Conservation (phyloP, 1,284 basidiomycete species). For the Cutaneotrichosporon cutaneum region DNA sequence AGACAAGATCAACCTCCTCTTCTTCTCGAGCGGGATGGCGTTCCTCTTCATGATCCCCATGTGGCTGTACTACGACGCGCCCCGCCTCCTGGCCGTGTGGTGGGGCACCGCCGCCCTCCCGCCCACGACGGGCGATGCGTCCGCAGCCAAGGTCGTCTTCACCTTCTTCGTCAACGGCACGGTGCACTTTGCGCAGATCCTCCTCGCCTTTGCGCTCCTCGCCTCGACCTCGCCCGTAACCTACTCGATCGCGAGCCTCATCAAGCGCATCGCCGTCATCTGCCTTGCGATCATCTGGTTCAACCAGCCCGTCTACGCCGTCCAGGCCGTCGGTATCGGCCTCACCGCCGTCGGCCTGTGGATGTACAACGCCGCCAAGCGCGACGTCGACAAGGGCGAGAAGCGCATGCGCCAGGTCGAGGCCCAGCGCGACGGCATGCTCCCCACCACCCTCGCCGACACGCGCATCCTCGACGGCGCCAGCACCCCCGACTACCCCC, state of each 20-base stretch:
- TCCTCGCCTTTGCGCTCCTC: conserved; percentile 95
- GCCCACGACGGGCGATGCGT: background rate
- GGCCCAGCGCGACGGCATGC: conserved; percentile 56
- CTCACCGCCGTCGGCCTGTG: conserved; percentile 88
- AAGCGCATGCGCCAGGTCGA: conserved; percentile 81
- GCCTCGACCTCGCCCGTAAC: conserved; percentile 96
- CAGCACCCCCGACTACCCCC: background rate
- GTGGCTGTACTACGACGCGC: conserved; percentile 83
- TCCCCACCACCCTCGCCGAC: conserved; percentile 45
- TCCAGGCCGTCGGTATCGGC: conserved; percentile 83
- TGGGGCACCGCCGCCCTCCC: conserved; percentile 22
- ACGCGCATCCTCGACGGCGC: conserved; percentile 39
- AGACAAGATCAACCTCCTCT: conserved; percentile 94
- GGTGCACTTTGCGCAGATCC: conserved; percentile 94
- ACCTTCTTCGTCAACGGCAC: conserved; percentile 89
- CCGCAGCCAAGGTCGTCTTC: conserved; percentile 54
- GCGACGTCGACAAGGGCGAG: conserved; percentile 89
- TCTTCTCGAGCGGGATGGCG: conserved; percentile 92
- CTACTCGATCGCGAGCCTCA: conserved; percentile 94
- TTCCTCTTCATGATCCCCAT: conserved; percentile 93
- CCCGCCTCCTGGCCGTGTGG: conserved; percentile 59
- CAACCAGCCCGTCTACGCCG: conserved; percentile 74
- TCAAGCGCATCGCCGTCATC: conserved; percentile 98
- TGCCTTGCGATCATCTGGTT: conserved; percentile 98
- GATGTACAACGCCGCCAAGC: conserved; percentile 94